Percentiles rank a stretch among this genome's conserved stretches.
Evolutionary conservation across 768 basidiomycete species (phyloP).

Genomic region (Hygrocybe punicea): DNA sequence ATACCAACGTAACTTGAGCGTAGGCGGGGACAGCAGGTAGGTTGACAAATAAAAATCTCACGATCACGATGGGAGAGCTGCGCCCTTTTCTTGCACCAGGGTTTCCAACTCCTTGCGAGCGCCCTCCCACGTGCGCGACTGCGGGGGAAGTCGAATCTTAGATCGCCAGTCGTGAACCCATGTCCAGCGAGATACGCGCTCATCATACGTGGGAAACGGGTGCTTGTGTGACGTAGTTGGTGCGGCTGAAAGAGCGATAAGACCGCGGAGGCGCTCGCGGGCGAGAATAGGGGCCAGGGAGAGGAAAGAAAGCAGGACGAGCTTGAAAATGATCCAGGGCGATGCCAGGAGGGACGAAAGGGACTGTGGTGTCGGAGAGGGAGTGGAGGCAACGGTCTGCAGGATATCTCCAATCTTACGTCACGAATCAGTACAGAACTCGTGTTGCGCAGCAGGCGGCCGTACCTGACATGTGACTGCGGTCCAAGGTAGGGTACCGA

Average conservation of each 20-base stretch:
- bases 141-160: conserved; percentile 54
- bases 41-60: conserved; percentile 4
- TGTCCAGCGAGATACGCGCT: conserved; percentile 43
- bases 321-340: conserved; percentile 78
- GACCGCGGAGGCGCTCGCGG: conserved; percentile 57
- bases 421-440: conserved; percentile 12
- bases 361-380: conserved; percentile 67
- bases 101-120: conserved; percentile 47
- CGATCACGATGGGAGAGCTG: conserved; percentile 38
- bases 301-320: conserved; percentile 76
- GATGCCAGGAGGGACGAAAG: conserved; percentile 83
- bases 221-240: conserved; percentile 14
- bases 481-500: conserved; percentile 84
- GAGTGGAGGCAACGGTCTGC: conserved; percentile 74
- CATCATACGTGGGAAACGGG: conserved; percentile 21
- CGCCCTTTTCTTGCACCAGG: conserved; percentile 57
- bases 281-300: conserved; percentile 86
- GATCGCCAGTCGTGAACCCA: conserved; percentile 71
- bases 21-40: background rate
- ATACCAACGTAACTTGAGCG: background rate
- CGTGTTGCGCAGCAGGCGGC: conserved; percentile 13
- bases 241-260: conserved; percentile 41
- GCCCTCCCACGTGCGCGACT: conserved; percentile 45
- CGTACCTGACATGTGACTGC: conserved; percentile 84
- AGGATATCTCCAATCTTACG: conserved; percentile 80